A percentile compares a stretch with the other conserved stretches of the same genome.
Conservation (phyloP, 345 rosid species). For the Eutrema japonicum region DNA sequence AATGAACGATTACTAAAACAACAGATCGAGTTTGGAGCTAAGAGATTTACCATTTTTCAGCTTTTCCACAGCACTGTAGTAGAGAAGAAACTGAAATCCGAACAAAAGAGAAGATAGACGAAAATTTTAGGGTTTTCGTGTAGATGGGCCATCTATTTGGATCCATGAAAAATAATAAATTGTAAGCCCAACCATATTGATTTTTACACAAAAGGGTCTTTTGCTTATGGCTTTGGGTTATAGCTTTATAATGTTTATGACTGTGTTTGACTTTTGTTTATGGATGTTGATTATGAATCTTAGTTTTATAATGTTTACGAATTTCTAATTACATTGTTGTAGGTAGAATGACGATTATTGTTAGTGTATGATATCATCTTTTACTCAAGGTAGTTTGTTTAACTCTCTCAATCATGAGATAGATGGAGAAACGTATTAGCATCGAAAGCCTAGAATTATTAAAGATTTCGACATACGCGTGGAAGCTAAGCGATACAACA, state of each 20-base stretch:
- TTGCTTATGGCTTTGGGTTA: neutral
- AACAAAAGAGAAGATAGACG: neutral
- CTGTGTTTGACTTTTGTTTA: neutral
- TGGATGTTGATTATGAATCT: neutral
- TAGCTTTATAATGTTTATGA: neutral
- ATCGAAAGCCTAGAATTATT: neutral
- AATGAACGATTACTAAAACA: neutral
- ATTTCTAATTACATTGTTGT: neutral
- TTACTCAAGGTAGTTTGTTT: neutral
- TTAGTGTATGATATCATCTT: neutral
- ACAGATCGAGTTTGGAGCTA: neutral
- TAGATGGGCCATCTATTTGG: neutral
- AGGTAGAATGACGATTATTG: neutral
- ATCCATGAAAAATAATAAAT: neutral
- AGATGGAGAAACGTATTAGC: no score
- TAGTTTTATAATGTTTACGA: neutral
- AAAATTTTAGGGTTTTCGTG: neutral
- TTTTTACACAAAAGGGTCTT: neutral
- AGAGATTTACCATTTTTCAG: neutral
- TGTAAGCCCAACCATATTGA: neutral
- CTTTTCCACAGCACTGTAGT: neutral
- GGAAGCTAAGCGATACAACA: slow-evolving; percentile 1
- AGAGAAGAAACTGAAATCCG: neutral
- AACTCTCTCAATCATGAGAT: neutral
- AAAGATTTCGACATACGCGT: neutral